Evolutionary conservation across 139 green algal species (phyloP).

Genomic region (Micractinium sp.): DNA sequence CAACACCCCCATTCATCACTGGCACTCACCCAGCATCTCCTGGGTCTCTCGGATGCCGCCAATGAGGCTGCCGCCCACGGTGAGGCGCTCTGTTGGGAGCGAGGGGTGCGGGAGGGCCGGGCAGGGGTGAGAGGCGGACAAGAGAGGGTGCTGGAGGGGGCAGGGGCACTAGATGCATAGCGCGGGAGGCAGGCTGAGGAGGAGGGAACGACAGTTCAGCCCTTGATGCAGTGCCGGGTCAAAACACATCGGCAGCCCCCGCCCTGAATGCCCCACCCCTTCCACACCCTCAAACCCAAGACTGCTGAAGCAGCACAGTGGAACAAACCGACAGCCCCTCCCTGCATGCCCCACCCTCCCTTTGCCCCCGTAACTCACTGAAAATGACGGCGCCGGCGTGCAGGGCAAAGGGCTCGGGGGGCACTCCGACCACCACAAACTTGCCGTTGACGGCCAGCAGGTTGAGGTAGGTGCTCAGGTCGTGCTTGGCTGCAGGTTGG

Average conservation of each 20-base stretch:
- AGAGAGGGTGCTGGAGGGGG: background rate
- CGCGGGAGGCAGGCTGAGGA: background rate
- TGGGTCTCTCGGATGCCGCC: slow-evolving; percentile 82
- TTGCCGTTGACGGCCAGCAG: slow-evolving; percentile 51
- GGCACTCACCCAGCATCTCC: slow-evolving; percentile 54
- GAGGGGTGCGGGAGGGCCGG: background rate
- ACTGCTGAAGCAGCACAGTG: too few species aligned
- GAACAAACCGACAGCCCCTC: too few species aligned
- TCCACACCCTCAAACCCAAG: too few species aligned
- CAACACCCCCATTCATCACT: too few species aligned
- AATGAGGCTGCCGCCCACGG: slow-evolving; percentile 62
- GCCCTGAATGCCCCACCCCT: too few species aligned
- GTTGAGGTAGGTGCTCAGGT: slow-evolving; percentile 54
- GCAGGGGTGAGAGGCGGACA: background rate
- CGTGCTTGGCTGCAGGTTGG: slow-evolving; percentile 57
- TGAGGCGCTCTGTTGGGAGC: slow-evolving; percentile 32
- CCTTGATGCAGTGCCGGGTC: too few species aligned
- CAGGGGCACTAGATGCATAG: background rate
- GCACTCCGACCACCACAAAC: slow-evolving; percentile 59
- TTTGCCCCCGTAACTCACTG: slow-evolving; percentile 6
- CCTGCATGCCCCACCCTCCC: background rate
- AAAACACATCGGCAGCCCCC: too few species aligned
- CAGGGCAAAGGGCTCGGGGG: slow-evolving; percentile 44
- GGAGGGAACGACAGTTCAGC: too few species aligned
- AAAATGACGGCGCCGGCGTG: slow-evolving; percentile 13